Evolutionary conservation across 257 asterid species (phyloP).

Genomic region (Solanum clarkiae): DNA sequence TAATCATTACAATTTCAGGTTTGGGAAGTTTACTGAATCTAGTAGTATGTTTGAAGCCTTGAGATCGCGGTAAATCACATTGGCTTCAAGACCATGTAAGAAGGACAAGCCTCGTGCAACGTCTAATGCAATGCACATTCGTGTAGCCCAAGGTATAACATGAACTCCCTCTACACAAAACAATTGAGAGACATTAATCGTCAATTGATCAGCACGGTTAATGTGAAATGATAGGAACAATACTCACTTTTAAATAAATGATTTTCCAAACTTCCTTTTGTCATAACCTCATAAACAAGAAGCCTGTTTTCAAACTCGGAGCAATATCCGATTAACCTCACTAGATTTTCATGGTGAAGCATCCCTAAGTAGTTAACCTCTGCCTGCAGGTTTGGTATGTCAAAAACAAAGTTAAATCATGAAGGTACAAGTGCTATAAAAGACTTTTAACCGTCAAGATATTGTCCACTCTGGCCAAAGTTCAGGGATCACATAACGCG

Average conservation of each 20-base stretch:
- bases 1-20: not conserved
- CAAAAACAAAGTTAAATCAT: not conserved
- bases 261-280: conserved; percentile 8
- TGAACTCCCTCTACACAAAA: conserved; percentile 47
- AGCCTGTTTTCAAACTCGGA: not conserved
- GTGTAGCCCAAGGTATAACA: conserved; percentile 43
- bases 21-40: conserved; percentile 33
- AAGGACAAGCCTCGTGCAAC: conserved; percentile 54
- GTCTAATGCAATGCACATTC: conserved; percentile 44
- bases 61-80: conserved; percentile 54
- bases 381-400: not conserved
- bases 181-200: not conserved
- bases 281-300: conserved; percentile 5
- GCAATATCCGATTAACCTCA: conserved; percentile 1
- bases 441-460: not conserved
- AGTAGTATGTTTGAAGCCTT: conserved; percentile 57
- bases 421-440: not conserved
- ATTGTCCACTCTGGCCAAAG: not conserved
- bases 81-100: conserved; percentile 45
- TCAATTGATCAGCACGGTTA: too few relatives aligned
- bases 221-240: not conserved
- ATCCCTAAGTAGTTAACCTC: conserved; percentile 3
- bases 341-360: not conserved
- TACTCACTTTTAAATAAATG: conserved; percentile 3
- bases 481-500: not conserved